phyloP scores from a whole-genome alignment of 2,329 filamentous ascomycete genomes.

The Colletotrichum filicis region DNA sequence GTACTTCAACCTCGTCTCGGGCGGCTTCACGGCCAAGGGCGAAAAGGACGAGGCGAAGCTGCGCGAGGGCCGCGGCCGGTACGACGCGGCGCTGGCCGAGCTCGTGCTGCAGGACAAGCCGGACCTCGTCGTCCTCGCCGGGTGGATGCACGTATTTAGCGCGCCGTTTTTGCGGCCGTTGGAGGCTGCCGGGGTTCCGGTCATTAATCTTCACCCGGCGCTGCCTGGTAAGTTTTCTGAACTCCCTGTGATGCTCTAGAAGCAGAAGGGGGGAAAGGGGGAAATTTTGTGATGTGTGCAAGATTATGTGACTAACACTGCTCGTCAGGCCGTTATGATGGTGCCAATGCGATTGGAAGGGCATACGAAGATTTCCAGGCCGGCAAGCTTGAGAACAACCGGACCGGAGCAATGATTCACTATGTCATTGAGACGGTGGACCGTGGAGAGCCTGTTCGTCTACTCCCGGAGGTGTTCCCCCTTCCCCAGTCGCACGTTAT shows the following conservation, averaged over 20 bases:
- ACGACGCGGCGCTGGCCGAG: constrained; percentile 80
- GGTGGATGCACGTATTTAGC: constrained; percentile 89
- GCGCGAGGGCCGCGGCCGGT: constrained; percentile 70
- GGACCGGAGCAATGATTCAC: constrained; percentile 90
- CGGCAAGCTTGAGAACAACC: constrained; percentile 71
- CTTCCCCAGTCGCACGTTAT: neutral
- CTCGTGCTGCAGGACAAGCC: constrained; percentile 74
- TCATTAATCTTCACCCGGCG: constrained; percentile 89
- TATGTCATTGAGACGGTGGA: constrained; percentile 86
- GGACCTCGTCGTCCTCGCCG: constrained; percentile 82
- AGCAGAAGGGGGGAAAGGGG: neutral
- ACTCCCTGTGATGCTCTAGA: no score
- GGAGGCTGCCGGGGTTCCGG: constrained; percentile 67
- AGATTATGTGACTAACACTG: neutral
- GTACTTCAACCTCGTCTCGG: constrained; percentile 84
- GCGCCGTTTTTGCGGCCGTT: constrained; percentile 77
- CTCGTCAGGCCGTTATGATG: constrained; percentile 75
- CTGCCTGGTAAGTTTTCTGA: constrained; percentile 61
- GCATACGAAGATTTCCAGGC: constrained; percentile 78
- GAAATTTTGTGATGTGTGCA: neutral
- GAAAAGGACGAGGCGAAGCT: constrained; percentile 69
- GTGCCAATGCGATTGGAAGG: constrained; percentile 80
- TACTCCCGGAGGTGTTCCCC: constrained; percentile 53
- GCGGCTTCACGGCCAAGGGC: constrained; percentile 69
- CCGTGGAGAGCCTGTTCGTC: constrained; percentile 69